These are phyloP conservation scores for Phytophthora brassicae DNA, from an alignment of 352 stramenopile species.

Conservation along the genomic window DNA sequence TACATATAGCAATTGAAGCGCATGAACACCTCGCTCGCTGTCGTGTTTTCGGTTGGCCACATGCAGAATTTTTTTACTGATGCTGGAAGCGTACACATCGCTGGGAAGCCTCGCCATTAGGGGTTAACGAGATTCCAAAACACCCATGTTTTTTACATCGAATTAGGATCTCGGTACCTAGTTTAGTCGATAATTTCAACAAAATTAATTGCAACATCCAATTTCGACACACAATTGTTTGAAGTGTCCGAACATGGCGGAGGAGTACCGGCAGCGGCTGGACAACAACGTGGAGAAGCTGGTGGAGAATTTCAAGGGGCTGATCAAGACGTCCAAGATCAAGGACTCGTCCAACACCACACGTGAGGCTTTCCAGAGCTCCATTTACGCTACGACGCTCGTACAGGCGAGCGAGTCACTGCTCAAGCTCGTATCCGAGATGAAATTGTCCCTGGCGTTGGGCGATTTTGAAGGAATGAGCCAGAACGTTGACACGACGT, in stretches of 20 bases:
- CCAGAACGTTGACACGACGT: conserved; percentile 75
- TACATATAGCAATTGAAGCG: neutral
- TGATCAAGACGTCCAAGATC: conserved; percentile 81
- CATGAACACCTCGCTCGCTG: neutral
- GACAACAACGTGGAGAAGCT: conserved; percentile 90
- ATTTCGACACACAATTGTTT: neutral
- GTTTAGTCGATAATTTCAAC: no score
- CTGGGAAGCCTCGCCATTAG: no score
- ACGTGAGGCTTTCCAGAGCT: conserved; percentile 77
- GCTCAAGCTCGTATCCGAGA: conserved; percentile 79
- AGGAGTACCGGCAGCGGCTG: conserved; percentile 83
- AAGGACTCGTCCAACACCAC: conserved; percentile 83
- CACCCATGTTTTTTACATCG: no score
- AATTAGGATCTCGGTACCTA: no score
- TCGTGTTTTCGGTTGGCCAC: neutral
- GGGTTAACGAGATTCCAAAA: no score
- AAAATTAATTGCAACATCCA: neutral
- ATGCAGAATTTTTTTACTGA: no score
- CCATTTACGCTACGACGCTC: conserved; percentile 80
- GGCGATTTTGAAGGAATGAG: conserved; percentile 88
- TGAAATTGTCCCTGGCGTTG: conserved; percentile 79
- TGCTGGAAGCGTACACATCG: neutral
- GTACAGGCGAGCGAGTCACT: conserved; percentile 82
- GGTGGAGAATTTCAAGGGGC: conserved; percentile 86
- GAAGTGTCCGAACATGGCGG: conserved; percentile 55